phyloP scores from a whole-genome alignment of 31 red algal genomes.

The Asparagopsis taxiformis region DNA sequence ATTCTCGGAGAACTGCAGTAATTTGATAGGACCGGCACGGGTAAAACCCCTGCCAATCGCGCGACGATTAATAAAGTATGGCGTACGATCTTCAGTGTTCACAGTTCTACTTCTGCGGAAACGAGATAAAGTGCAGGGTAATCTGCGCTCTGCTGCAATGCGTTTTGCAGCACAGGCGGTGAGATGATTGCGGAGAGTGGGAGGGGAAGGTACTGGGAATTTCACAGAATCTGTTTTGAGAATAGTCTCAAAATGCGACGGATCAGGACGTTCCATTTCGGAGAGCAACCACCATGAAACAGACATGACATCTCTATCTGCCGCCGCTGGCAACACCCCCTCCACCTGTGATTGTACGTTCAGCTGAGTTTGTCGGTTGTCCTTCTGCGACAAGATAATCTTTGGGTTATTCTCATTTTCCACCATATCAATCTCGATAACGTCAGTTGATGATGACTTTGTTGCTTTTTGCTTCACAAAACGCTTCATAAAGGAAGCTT shows the following conservation, averaged over 20 bases:
- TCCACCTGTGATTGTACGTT: neutral
- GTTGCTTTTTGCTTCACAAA: constrained; percentile 49
- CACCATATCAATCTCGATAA: neutral
- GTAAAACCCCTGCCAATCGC: constrained; percentile 16
- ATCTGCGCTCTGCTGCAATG: constrained; percentile 7
- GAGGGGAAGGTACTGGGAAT: neutral
- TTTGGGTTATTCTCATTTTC: neutral
- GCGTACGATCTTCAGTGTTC: constrained; percentile 44
- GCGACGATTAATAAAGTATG: constrained; percentile 21
- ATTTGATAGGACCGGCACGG: constrained; percentile 21
- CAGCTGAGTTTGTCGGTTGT: neutral
- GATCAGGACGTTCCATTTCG: constrained; percentile 23
- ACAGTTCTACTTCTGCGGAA: constrained; percentile 25
- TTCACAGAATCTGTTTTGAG: constrained; percentile 1
- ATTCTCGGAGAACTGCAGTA: constrained; percentile 65
- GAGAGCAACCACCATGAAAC: constrained; percentile 57
- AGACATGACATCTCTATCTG: constrained; percentile 56
- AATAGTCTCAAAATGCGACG: neutral
- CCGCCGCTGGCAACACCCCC: constrained; percentile 7
- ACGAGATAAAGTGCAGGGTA: constrained; percentile 16
- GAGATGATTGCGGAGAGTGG: constrained; percentile 17
- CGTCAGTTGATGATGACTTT: neutral
- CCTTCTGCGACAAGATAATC: neutral
- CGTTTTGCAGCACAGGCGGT: constrained; percentile 11
- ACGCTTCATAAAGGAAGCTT: constrained; percentile 66